phyloP scores from a whole-genome alignment of 2,329 filamentous ascomycete species.

The Colletotrichum melonis region DNA sequence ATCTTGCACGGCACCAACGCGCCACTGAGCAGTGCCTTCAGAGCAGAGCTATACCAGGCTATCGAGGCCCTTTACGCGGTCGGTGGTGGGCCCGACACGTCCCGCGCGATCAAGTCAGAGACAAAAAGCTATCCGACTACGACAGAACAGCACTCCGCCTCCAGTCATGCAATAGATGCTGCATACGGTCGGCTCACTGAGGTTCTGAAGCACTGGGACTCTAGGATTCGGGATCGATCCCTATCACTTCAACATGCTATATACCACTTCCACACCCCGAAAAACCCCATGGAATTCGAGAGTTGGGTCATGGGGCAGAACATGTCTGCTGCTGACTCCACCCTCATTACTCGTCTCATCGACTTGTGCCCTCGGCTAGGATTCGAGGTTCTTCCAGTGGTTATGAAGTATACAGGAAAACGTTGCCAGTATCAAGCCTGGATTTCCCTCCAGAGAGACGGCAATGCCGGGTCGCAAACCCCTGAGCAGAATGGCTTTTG shows the following conservation, averaged over 20 bases:
- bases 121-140: not conserved
- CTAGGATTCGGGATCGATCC: not conserved
- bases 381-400: constrained; percentile 28
- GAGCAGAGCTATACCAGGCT: constrained; percentile 9
- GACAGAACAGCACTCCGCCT: not conserved
- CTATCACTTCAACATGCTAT: constrained; percentile 17
- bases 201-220: constrained; percentile 9
- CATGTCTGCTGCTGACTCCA: constrained; percentile 15
- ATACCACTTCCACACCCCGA: constrained; percentile 25
- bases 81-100: constrained; percentile 6
- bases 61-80: constrained; percentile 29
- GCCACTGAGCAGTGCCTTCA: constrained; percentile 15
- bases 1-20: constrained; percentile 14
- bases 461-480: not conserved
- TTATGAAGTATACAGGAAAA: constrained; percentile 25
- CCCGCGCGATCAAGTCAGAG: not conserved
- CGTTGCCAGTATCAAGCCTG: constrained; percentile 13
- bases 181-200: not conserved
- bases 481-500: constrained; percentile 3
- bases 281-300: constrained; percentile 10
- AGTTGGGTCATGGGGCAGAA: not conserved
- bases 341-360: constrained; percentile 1
- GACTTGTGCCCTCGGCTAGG: constrained; percentile 9
- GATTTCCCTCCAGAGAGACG: not conserved
- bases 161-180: not conserved